Base-by-base conservation (phyloP, 108 stramenopile species). In the Nitzschia putrida region DNA sequence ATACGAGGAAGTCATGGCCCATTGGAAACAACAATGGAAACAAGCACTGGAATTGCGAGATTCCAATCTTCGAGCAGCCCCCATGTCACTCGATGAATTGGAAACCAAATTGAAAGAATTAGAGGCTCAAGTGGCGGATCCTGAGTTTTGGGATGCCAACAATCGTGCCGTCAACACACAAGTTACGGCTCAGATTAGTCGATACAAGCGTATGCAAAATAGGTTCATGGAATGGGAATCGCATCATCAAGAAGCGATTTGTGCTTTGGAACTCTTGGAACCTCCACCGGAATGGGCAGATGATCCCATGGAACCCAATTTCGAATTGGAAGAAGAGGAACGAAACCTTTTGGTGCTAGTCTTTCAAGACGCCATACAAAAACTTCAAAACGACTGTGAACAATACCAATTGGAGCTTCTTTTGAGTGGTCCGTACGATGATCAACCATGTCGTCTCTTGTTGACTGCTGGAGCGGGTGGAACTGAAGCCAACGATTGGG, bases 401-500 rank as follows among this genome's bases (percentile, higher is more conserved):
- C 66, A 70, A 24, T 87, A 88, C 66, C 85, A 91, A 63, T 64
- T 91, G 45, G 83, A 88, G 47, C 66, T 85, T 10, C 63, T 94
- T 18, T 67, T 94, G 63, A 80, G 78, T 23, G 92, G 89, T 12
- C 87, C 87, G 6, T 91, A 89, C 66, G 92, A 94, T 77, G 69
- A 78, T 38, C 70, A 76, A 9, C 80, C 93, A 25, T 88, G 79
- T 26, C 92, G 96, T 13, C 24, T 99, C n/a, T 47, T 97, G 18
- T 80, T 99, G 44, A 94, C 96, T 10, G 95, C 97, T n/a, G 98
- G 98, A 1, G 96, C 95, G 7, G 98, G 98, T 11, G 98, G 98
- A 11, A 97, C 96, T 18, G 98, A 99, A 78, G 95, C 95, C 24
- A 89, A 88, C 42, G 86, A 97, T 60, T 99, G 97, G 89, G 97